Percentiles rank a stretch among this genome's conserved stretches.
Evolutionary conservation across 192 early-diverging fungal species (phyloP).

Genomic region (Pilaira anomala): DNA sequence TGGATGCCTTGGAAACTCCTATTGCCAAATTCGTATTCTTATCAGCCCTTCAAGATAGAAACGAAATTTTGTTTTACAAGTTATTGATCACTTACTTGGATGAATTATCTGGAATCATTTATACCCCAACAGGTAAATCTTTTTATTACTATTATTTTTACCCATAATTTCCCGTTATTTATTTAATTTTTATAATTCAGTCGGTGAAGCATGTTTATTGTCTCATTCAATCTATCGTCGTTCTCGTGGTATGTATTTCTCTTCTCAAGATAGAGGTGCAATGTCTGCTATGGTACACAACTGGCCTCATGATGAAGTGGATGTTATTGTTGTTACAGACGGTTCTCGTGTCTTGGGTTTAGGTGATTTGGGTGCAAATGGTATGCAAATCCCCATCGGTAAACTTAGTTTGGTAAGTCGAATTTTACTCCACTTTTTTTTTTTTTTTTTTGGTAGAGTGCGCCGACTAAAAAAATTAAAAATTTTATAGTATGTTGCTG

Average conservation of each 20-base stretch:
- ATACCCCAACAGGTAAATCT: slow-evolving; percentile 50
- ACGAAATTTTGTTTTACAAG: slow-evolving; percentile 53
- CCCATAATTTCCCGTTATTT: slow-evolving; percentile 10
- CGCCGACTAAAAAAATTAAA: background rate
- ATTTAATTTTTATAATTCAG: slow-evolving; percentile 29
- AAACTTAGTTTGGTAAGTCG: slow-evolving; percentile 41
- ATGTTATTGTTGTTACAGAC: slow-evolving; percentile 40
- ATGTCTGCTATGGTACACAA: slow-evolving; percentile 57
- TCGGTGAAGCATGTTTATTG: slow-evolving; percentile 47
- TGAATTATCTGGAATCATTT: slow-evolving; percentile 52
- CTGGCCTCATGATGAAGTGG: slow-evolving; percentile 56
- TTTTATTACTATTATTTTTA: background rate
- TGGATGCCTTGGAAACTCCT: slow-evolving; percentile 45
- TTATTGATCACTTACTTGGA: slow-evolving; percentile 48
- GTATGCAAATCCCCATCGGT: slow-evolving; percentile 42
- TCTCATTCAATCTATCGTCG: slow-evolving; percentile 55
- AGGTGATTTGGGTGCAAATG: slow-evolving; percentile 38
- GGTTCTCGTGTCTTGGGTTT: slow-evolving; percentile 37
- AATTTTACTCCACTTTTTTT: too few species aligned
- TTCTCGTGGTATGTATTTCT: slow-evolving; percentile 55
- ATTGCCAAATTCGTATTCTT: slow-evolving; percentile 53
- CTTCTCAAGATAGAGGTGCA: slow-evolving; percentile 45
- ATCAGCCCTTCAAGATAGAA: slow-evolving; percentile 53
- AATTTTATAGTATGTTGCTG: slow-evolving; percentile 35
- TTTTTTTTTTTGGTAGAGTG: background rate